Base-by-base conservation (phyloP, 768 basidiomycete genomes). In the Asterophora lycoperdoides region DNA sequence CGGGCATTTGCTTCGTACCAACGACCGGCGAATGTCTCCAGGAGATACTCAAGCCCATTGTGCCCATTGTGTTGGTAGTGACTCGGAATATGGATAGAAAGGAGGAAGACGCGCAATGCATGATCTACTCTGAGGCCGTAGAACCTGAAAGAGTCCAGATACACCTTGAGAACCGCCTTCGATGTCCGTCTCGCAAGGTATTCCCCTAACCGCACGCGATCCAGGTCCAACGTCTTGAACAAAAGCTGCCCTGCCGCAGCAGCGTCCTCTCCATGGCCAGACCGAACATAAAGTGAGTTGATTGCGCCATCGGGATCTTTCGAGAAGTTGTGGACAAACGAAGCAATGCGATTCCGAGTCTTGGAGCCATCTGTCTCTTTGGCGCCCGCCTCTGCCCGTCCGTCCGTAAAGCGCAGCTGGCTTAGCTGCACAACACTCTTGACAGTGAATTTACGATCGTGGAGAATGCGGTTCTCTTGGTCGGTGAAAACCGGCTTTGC, bases 1-100 rank as follows among this genome's bases (percentile, higher is more conserved):
- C 77, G 74, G 5, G 83, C 78, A 61, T 99, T 98, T 15, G 89
- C 86, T 52, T 93, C 89, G 58, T 90, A 89, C 89, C 93, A 98
- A 23, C 89, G 79, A 56, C 80, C 77, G 11, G 93, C 88, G 62
- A 99, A 93, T 8, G 85, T 79, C 58, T 89, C 83, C 26, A 97
- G 74, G 2, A 96, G 71, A 56, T 83, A 76, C 55, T 93, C 89
- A 28, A 84, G 64, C 4, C 78, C 67, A 40, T 62, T 68, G 34
- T 70, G 62, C 44, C 68, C 67, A 41, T 62, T 68, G 36, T 70
- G 62, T 45, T 68, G 66, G 41, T 72, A 67, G 13, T 68, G 56
- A 13, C 62, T 47, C 43, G 66, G 76, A 33, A 83, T 56, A 57
- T 87, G 76, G 32, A 97, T 64, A 6, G 93, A 85, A 58, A 91